Evolutionary conservation across 495 filamentous ascomycete species (phyloP).

Genomic region (Corynascus novoguineensis): DNA sequence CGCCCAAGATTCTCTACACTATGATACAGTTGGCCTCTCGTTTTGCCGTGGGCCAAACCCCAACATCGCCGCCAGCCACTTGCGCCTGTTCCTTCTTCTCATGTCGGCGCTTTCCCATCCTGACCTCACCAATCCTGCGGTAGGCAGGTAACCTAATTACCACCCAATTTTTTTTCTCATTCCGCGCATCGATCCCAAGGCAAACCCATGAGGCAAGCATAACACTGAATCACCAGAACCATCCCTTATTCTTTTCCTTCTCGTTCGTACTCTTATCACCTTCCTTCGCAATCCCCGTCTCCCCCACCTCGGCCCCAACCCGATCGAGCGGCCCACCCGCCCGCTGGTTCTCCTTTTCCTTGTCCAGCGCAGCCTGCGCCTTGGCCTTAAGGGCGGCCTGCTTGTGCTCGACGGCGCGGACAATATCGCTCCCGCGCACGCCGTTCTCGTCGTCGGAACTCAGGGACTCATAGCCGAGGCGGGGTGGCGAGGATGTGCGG

Average conservation of each 20-base stretch:
- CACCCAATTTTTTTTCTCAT: too few species aligned
- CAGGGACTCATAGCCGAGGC: conserved; percentile 33
- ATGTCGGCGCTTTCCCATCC: too few species aligned
- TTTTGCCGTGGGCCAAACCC: background rate
- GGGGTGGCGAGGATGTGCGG: conserved; percentile 25
- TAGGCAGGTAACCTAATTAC: too few species aligned
- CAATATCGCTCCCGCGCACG: conserved; percentile 35
- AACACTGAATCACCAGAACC: conserved; percentile 12
- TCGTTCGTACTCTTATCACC: background rate
- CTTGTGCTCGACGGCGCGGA: conserved; percentile 35
- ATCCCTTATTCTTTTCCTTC: conserved; percentile 7
- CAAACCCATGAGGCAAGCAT: too few species aligned
- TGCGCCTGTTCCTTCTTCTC: too few species aligned
- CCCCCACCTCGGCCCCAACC: conserved; percentile 30
- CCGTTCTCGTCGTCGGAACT: conserved; percentile 37
- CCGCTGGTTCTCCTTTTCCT: conserved; percentile 45
- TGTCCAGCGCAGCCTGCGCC: conserved; percentile 44
- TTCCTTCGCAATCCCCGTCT: conserved; percentile 19
- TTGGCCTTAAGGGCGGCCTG: conserved; percentile 27
- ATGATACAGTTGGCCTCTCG: conserved; percentile 19
- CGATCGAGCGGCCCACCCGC: conserved; percentile 46
- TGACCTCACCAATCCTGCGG: too few species aligned
- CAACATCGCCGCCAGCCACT: background rate
- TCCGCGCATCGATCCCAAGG: too few species aligned
- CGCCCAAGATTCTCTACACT: conserved; percentile 19